These are phyloP conservation scores for Tetracladium setigerum DNA, from an alignment of 495 filamentous ascomycete species.

Conservation along the genomic window DNA sequence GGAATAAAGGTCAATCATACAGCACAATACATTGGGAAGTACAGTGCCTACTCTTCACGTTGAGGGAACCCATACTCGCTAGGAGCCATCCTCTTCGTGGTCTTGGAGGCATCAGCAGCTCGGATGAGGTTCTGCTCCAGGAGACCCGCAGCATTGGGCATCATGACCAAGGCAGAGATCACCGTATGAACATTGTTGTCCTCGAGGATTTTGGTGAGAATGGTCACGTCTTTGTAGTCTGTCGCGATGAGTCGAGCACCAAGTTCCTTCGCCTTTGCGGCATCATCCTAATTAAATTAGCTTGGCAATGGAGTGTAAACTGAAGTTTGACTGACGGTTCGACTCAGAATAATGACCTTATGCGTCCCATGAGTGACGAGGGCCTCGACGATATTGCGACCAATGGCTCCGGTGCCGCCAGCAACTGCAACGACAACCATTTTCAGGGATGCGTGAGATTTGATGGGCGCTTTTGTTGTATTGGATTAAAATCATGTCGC, in stretches of 20 bases:
- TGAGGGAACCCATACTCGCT: conserved; percentile 36
- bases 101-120: conserved; percentile 36
- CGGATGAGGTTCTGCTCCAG: conserved; percentile 35
- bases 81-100: conserved; percentile 39
- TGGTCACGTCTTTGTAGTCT: conserved; percentile 34
- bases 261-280: conserved; percentile 12
- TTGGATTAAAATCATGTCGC: too few species aligned
- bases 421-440: conserved; percentile 46
- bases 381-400: conserved; percentile 42
- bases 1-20: neutral
- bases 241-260: conserved; percentile 26
- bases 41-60: conserved; percentile 13
- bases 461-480: too few species aligned
- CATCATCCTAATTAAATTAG: conserved; percentile 12
- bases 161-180: conserved; percentile 39
- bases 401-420: conserved; percentile 45
- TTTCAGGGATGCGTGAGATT: neutral
- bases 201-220: conserved; percentile 33
- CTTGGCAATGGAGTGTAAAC: conserved; percentile 5
- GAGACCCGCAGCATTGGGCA: conserved; percentile 10
- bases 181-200: conserved; percentile 41
- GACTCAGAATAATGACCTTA: conserved; percentile 36
- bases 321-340: conserved; percentile 23
- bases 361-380: conserved; percentile 30
- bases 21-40: neutral